Evolutionary conservation across 2,329 filamentous ascomycete genomes (phyloP).

Genomic region (Fusarium begoniae): DNA sequence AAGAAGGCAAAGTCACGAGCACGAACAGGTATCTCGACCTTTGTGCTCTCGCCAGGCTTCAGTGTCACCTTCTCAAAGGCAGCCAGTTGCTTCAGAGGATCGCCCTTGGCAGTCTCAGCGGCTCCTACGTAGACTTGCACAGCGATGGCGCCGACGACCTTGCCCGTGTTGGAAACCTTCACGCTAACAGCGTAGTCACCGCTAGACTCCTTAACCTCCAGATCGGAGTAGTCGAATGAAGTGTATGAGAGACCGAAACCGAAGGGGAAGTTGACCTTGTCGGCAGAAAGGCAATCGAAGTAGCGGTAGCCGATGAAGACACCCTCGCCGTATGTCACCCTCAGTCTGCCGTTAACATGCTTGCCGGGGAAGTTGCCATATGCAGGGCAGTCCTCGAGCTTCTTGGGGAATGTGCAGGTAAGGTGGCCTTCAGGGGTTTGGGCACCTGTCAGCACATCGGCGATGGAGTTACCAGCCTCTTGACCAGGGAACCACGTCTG

Average conservation of each 20-base stretch:
- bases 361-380: conserved; percentile 69
- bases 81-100: conserved; percentile 68
- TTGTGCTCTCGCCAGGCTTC: conserved; percentile 39
- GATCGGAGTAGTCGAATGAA: conserved; percentile 67
- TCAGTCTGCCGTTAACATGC: conserved; percentile 54
- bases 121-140: conserved; percentile 63
- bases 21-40: conserved; percentile 36
- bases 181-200: conserved; percentile 57
- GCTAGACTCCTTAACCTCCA: conserved; percentile 52
- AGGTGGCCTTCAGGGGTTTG: conserved; percentile 73
- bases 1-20: conserved; percentile 43
- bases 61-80: conserved; percentile 69
- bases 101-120: conserved; percentile 21
- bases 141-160: conserved; percentile 58
- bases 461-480: conserved; percentile 74
- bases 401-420: conserved; percentile 69
- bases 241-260: conserved; percentile 60
- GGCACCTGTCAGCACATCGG: conserved; percentile 71
- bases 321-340: conserved; percentile 74
- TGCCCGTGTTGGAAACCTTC: conserved; percentile 67
- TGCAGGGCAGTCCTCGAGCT: conserved; percentile 69
- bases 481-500: conserved; percentile 77
- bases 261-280: conserved; percentile 71
- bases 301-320: conserved; percentile 75
- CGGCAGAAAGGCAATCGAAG: conserved; percentile 68